These are phyloP conservation scores for Chenopodium album DNA, from an alignment of 148 eudicot genomes.

Conservation along the genomic window DNA sequence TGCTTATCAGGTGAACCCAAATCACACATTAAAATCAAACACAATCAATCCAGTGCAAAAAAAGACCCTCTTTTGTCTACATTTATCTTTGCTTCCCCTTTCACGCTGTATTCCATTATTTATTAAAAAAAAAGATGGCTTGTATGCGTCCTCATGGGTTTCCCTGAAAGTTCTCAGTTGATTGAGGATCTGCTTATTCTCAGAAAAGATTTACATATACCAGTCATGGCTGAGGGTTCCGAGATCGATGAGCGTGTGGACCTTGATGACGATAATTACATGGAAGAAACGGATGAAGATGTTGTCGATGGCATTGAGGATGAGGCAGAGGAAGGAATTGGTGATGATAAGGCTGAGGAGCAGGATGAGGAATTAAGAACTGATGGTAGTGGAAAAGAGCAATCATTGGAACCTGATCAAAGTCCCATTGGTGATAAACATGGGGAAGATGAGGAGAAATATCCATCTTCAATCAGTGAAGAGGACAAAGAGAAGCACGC, in stretches of 20 bases:
- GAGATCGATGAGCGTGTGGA: slow-evolving; percentile 95
- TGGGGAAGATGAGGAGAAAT: slow-evolving; percentile 54
- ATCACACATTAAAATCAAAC: slow-evolving; percentile 23
- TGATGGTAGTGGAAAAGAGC: slow-evolving; percentile 56
- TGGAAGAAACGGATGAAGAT: slow-evolving; percentile 84
- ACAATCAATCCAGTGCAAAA: slow-evolving; percentile 27
- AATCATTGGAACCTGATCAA: slow-evolving; percentile 43
- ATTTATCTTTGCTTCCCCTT: slow-evolving; percentile 29
- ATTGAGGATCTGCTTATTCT: slow-evolving; percentile 29
- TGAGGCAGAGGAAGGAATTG: slow-evolving; percentile 51
- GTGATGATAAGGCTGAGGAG: slow-evolving; percentile 61
- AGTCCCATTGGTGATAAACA: slow-evolving; percentile 34
- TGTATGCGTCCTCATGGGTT: slow-evolving; percentile 30
- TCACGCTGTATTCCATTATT: slow-evolving; percentile 24
- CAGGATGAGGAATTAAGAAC: slow-evolving; percentile 45
- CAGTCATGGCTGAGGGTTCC: slow-evolving; percentile 72
- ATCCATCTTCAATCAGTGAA: slow-evolving; percentile 30
- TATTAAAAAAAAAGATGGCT: slow-evolving; percentile 13
- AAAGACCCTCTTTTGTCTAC: slow-evolving; percentile 18
- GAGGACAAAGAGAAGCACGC: slow-evolving; percentile 54
- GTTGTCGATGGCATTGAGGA: slow-evolving; percentile 75
- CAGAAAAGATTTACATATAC: slow-evolving; percentile 36
- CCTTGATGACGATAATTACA: slow-evolving; percentile 89
- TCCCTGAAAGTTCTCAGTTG: slow-evolving; percentile 31
- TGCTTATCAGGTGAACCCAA: slow-evolving; percentile 16